Evolutionary conservation across 2,329 filamentous ascomycete species (phyloP), one percentile per base, ranked within the genome.

Genomic region (Emergomyces orientalis): DNA sequence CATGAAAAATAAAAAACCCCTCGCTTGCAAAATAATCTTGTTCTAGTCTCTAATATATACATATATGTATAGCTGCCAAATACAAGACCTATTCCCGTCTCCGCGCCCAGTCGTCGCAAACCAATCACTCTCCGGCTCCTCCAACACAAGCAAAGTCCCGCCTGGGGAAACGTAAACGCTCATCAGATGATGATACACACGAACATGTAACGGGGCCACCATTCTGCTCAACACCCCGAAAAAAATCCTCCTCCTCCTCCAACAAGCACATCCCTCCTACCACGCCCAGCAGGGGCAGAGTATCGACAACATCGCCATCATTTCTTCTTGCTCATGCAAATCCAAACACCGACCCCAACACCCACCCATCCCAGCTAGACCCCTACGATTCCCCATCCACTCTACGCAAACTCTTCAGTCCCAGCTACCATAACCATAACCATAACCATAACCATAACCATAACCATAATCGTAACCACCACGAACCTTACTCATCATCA

Each of bases 1-100:
- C n/a, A n/a, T n/a, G n/a, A n/a, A n/a, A n/a, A n/a, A n/a, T n/a
- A n/a, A n/a, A n/a, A n/a, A 37, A 55, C 19, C 41, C 41, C 6
- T 45, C 19, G 19, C 7, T n/a, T 45, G 41, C 19, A n/a, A n/a
- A n/a, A n/a, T n/a, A n/a, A n/a, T n/a, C n/a, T n/a, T n/a, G n/a
- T n/a, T n/a, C n/a, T n/a, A n/a, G n/a, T 32, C 32, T 3, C 32
- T 32, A 32, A 32, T 32, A 32, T 19, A n/a, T 37, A n/a, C 51
- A 52, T 60, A 14, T 14, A 51, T 37, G 1, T 47, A 25, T n/a
- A 79, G 78, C 78, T 32, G 71, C 73, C 5, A 80, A 80, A 72
- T 81, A 81, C 70, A 80, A 80, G 63, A 70, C 75, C 55, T 81
- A 81, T 68, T 72, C 73, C 37, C 74, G 73, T 49, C 64, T 81